Percentiles rank a stretch among this genome's conserved stretches.
These are phyloP conservation scores for Sutorius eximius DNA, from an alignment of 1,284 basidiomycete genomes.

Conservation along the genomic window DNA sequence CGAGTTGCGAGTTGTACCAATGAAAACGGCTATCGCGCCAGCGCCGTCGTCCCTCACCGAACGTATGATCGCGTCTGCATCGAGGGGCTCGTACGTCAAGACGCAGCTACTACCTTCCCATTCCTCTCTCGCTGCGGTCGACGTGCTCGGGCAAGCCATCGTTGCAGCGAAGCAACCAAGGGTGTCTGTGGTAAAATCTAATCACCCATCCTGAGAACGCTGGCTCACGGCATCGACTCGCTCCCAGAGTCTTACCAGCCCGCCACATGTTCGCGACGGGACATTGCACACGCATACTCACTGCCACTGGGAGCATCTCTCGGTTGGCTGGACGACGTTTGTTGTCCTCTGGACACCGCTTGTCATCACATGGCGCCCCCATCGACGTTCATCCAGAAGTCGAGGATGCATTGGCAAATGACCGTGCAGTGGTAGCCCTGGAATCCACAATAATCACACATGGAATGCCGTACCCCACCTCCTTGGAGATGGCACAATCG, in stretches of 20 bases:
- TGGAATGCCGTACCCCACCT: slow-evolving; percentile 83
- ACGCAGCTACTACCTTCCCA: slow-evolving; percentile 53
- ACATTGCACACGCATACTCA: slow-evolving; percentile 5
- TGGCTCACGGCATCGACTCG: neutral
- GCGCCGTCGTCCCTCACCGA: slow-evolving; percentile 63
- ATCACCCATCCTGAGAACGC: neutral
- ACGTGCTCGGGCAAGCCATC: slow-evolving; percentile 38
- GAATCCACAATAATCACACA: slow-evolving; percentile 92
- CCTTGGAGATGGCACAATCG: slow-evolving; percentile 70
- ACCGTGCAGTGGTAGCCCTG: slow-evolving; percentile 69
- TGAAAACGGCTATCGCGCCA: slow-evolving; percentile 73
- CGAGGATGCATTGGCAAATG: slow-evolving; percentile 65
- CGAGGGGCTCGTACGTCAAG: slow-evolving; percentile 59
- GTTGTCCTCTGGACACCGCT: slow-evolving; percentile 1
- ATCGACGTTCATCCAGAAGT: slow-evolving; percentile 80
- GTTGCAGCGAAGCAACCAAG: neutral
- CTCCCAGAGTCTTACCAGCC: neutral
- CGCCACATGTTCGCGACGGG: slow-evolving; percentile 23
- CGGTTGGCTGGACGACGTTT: slow-evolving; percentile 7
- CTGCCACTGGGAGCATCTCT: slow-evolving; percentile 3
- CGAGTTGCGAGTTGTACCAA: slow-evolving; percentile 69
- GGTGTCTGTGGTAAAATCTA: neutral
- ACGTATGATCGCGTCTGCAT: slow-evolving; percentile 55
- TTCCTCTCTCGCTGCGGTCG: slow-evolving; percentile 47
- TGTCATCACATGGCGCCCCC: slow-evolving; percentile 32